Conservation (phyloP, 257 asterid genomes). For the Phtheirospermum japonicum region DNA sequence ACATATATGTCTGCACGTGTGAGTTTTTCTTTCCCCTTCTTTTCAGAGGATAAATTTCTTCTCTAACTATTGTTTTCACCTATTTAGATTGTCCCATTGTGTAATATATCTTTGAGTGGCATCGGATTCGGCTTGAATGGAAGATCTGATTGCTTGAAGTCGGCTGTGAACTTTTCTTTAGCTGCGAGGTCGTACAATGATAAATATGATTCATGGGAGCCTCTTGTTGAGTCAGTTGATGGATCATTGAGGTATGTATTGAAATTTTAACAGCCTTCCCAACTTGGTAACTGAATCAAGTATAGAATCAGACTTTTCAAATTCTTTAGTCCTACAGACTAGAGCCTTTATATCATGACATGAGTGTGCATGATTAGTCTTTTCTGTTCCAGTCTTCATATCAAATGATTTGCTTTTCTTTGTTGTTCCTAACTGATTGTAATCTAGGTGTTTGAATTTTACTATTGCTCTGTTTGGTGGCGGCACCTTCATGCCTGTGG, state of each 20-base stretch:
- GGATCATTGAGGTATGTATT: slow-evolving; percentile 67
- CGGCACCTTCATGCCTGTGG: slow-evolving; percentile 2
- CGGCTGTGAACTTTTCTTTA: slow-evolving; percentile 67
- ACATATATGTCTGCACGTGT: not conserved
- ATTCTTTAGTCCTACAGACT: not conserved
- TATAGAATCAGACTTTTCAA: slow-evolving; percentile 10
- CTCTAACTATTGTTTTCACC: slow-evolving; percentile 30
- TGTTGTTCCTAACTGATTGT: slow-evolving; percentile 8
- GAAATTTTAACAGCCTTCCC: not conserved
- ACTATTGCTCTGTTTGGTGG: slow-evolving; percentile 10
- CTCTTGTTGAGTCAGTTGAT: slow-evolving; percentile 87
- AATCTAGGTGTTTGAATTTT: not conserved
- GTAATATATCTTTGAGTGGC: slow-evolving; percentile 81
- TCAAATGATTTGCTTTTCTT: slow-evolving; percentile 7
- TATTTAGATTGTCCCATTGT: slow-evolving; percentile 89
- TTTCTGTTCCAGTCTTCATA: slow-evolving; percentile 11
- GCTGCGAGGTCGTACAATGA: slow-evolving; percentile 87
- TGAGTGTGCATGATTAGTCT: not conserved
- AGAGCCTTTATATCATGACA: not conserved
- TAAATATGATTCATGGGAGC: slow-evolving; percentile 98
- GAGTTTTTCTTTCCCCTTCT: slow-evolving; percentile 1
- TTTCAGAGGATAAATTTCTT: slow-evolving; percentile 11
- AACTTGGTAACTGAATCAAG: slow-evolving; percentile 22
- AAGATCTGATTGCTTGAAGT: slow-evolving; percentile 54
- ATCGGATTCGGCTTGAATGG: slow-evolving; percentile 68